phyloP scores from a whole-genome alignment of 805 yeast species.

The Metschnikowia sp. region DNA sequence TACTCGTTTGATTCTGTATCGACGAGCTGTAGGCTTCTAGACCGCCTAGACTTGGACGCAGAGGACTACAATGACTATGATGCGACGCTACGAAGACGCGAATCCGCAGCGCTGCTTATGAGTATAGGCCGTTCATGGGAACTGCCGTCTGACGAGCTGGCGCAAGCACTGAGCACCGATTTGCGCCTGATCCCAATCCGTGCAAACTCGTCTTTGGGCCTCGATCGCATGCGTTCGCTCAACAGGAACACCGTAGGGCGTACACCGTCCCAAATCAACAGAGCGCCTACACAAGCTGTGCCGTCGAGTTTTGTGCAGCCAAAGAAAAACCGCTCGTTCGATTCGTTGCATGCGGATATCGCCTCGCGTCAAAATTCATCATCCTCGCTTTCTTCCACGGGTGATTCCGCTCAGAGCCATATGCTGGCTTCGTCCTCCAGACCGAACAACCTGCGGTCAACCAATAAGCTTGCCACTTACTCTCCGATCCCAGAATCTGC shows the following conservation, averaged over 20 bases:
- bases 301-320: slow-evolving; percentile 16
- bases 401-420: background rate
- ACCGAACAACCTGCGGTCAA: slow-evolving; percentile 1
- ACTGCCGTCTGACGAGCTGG: slow-evolving; percentile 28
- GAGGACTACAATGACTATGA: slow-evolving; percentile 16
- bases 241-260: slow-evolving; percentile 4
- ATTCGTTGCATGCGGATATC: slow-evolving; percentile 15
- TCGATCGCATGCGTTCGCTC: slow-evolving; percentile 17
- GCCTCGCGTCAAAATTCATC: slow-evolving; percentile 11
- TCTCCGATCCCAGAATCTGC: slow-evolving; percentile 5
- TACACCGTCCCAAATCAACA: slow-evolving; percentile 5
- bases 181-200: slow-evolving; percentile 13
- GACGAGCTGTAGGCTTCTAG: slow-evolving; percentile 41
- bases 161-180: slow-evolving; percentile 12
- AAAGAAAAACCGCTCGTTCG: slow-evolving; percentile 11
- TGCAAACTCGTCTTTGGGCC: slow-evolving; percentile 14
- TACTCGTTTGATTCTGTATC: slow-evolving; percentile 44
- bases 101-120: slow-evolving; percentile 15
- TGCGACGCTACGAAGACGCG: slow-evolving; percentile 15
- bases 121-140: slow-evolving; percentile 10
- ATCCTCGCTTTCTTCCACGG: slow-evolving; percentile 7
- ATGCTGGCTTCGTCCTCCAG: background rate
- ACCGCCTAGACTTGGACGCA: slow-evolving; percentile 20
- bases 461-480: slow-evolving; percentile 2
- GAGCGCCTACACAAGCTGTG: slow-evolving; percentile 11